Percentiles rank a stretch among this genome's conserved stretches.
Evolutionary conservation across 768 basidiomycete genomes (phyloP).

Genomic region (Galerina sulciceps): DNA sequence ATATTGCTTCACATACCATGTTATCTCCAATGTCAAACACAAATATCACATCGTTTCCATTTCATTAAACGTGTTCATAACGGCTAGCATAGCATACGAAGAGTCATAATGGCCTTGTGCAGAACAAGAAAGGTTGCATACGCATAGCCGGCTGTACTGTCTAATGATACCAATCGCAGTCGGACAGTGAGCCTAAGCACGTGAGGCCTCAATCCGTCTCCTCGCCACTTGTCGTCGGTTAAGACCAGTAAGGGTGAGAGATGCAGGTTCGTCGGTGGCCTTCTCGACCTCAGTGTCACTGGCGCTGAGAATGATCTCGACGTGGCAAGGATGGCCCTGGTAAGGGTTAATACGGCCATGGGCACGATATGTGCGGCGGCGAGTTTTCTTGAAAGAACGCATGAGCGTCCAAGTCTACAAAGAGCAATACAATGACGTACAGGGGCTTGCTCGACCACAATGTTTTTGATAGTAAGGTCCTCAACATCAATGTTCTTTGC

Average conservation of each 20-base stretch:
- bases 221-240: conserved; percentile 88
- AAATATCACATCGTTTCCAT: neutral
- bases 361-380: conserved; percentile 98
- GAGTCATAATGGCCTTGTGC: conserved; percentile 12
- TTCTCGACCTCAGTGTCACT: conserved; percentile 87
- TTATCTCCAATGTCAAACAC: too few species aligned
- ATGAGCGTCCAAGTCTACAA: neutral
- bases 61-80: conserved; percentile 1
- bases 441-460: conserved; percentile 98
- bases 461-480: conserved; percentile 93
- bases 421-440: conserved; percentile 50
- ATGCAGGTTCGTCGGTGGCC: conserved; percentile 78
- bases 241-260: conserved; percentile 59
- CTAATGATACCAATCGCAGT: neutral
- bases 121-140: conserved; percentile 17
- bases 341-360: conserved; percentile 99
- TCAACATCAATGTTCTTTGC: conserved; percentile 95
- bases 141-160: conserved; percentile 1
- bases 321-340: conserved; percentile 96
- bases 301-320: conserved; percentile 90
- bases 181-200: conserved; percentile 43
- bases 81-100: conserved; percentile 19
- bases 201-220: conserved; percentile 85
- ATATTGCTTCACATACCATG: too few species aligned
- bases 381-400: conserved; percentile 74